Evolutionary conservation across 2,329 filamentous ascomycete species (phyloP), one percentile per base, ranked within the genome.

Genomic region (Fusarium sp.): DNA sequence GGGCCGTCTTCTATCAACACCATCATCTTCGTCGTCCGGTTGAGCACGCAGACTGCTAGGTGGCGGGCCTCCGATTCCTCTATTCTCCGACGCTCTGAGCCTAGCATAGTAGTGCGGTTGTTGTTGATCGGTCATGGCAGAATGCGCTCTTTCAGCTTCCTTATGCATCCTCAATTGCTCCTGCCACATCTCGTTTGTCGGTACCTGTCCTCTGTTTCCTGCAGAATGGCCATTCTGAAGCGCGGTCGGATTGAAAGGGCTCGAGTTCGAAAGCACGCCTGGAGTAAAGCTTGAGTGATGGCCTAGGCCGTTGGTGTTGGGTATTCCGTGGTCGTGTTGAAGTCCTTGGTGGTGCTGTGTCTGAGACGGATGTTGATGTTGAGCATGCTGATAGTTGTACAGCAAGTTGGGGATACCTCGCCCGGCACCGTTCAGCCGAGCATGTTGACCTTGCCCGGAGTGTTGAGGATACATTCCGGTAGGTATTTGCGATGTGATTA

Each of bases 131-230:
- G 82, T 86, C 88, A 89, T 96, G 84, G 85, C 92, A 82, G 77
- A 87, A 85, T 85, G 91, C 80, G 83, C 89, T 81, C 83, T 89
- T 82, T 87, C 92, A 74, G 92, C 88, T 66, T 93, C 91, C 69
- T 94, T 92, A 66, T 90, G 91, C 74, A 94, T 82, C 65, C 91
- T 89, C 68, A 97, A 80, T 80, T 99, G 96, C 76, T 96, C 91
- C 67, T 91, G 89, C 94, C 94, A 98, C 78, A 97, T 91, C 71
- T 90, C 88, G 66, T 81, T 88, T 55, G 82, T 84, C 55, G 85
- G 85, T 25, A 79, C 78, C 66, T 87, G 86, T 31, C 79, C 81
- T 48, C 87, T 80, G 18, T 83, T 78, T 47, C 80, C 81, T 17
- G 79, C 76, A 9, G 80, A 74, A 55, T 88, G 86, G 35, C 87